Percentiles rank a stretch among this genome's conserved stretches.
phyloP scores from a whole-genome alignment of 2,329 filamentous ascomycete genomes.

The Colletotrichum eremochloae region DNA sequence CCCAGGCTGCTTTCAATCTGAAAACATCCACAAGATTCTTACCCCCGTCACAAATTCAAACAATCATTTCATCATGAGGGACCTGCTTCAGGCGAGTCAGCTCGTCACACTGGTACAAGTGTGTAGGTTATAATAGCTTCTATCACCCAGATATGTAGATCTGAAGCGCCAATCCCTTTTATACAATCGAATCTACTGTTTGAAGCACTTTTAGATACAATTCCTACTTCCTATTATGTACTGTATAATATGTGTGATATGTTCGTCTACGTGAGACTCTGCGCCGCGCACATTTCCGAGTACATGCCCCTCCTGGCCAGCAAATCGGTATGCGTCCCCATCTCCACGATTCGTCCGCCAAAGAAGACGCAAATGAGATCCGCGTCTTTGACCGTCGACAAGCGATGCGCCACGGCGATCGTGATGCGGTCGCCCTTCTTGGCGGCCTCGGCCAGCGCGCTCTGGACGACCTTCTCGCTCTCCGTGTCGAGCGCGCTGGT shows the following conservation, averaged over 20 bases:
- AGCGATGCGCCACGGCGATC: slow-evolving; percentile 74
- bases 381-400: slow-evolving; percentile 67
- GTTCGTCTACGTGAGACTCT: neutral
- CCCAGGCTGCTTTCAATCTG: neutral
- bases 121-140: too few species aligned
- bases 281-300: neutral
- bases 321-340: neutral
- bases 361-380: slow-evolving; percentile 59
- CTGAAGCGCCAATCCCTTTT: too few species aligned
- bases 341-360: neutral
- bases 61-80: neutral
- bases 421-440: slow-evolving; percentile 60
- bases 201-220: too few species aligned
- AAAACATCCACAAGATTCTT: neutral
- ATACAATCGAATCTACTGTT: too few species aligned
- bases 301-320: neutral
- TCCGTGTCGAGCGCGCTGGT: slow-evolving; percentile 76
- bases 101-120: too few species aligned
- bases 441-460: slow-evolving; percentile 62
- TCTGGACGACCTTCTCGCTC: slow-evolving; percentile 73
- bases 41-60: too few species aligned
- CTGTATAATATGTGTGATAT: neutral
- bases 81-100: too few species aligned
- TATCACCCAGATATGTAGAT: too few species aligned
- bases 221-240: too few species aligned